Percentiles rank a stretch among this genome's conserved stretches.
Conservation (phyloP, 2,329 filamentous ascomycete species). For the Phialocephala sp. region DNA sequence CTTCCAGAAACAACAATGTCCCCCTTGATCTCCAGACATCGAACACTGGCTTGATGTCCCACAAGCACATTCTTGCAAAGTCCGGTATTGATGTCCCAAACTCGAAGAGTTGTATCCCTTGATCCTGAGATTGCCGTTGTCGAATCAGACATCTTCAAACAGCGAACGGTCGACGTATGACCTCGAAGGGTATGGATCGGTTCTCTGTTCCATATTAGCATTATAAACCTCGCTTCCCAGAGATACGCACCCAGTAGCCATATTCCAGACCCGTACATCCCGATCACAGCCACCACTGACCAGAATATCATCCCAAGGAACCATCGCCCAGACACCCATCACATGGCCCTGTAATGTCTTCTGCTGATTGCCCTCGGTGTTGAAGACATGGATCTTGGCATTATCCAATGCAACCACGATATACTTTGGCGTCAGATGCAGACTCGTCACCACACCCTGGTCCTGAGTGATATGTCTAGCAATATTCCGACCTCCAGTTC, state of each 20-base stretch:
- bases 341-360: conserved; percentile 93
- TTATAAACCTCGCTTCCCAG: conserved; percentile 22
- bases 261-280: conserved; percentile 96
- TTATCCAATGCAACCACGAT: conserved; percentile 98
- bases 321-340: conserved; percentile 99
- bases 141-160: conserved; percentile 94
- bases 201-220: conserved; percentile 55
- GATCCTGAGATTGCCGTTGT: conserved; percentile 97
- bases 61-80: conserved; percentile 90
- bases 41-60: conserved; percentile 92
- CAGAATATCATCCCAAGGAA: conserved; percentile 93
- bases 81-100: conserved; percentile 92
- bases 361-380: conserved; percentile 85
- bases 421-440: conserved; percentile 93
- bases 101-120: conserved; percentile 88
- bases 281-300: conserved; percentile 97
- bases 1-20: conserved; percentile 98
- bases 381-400: conserved; percentile 97
- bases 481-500: conserved; percentile 83
- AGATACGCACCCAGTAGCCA: conserved; percentile 80
- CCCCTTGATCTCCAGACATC: conserved; percentile 93
- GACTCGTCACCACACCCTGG: conserved; percentile 93
- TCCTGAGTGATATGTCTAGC: conserved; percentile 92
- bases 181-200: conserved; percentile 86
- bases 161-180: conserved; percentile 95